These are phyloP conservation scores for Trypanosoma avium DNA, from an alignment of 208 protist species.

Conservation along the genomic window DNA sequence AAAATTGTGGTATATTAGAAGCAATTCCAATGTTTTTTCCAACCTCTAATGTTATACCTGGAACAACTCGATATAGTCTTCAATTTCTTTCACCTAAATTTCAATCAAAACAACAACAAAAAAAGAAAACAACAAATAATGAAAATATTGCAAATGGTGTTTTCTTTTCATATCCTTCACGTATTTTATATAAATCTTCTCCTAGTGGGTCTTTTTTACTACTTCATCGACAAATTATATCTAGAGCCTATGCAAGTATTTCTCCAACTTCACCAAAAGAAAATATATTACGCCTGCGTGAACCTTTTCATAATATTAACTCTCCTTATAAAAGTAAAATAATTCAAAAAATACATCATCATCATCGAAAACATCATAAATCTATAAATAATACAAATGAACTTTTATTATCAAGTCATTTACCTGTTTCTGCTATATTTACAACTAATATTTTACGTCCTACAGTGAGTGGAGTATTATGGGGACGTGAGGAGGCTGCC, in stretches of 20 bases:
- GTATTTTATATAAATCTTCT: constrained; percentile 9
- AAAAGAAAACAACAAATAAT: constrained; percentile 2
- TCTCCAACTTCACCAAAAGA: neutral
- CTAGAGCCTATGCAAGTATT: constrained; percentile 3
- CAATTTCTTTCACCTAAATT: constrained; percentile 5
- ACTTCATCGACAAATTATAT: neutral
- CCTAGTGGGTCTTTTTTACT: neutral
- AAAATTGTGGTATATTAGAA: constrained; percentile 10
- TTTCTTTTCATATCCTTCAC: constrained; percentile 16
- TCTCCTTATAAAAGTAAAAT: neutral
- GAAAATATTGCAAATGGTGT: neutral
- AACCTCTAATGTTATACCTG: constrained; percentile 11
- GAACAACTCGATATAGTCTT: constrained; percentile 18
- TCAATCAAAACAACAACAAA: neutral
- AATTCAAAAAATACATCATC: neutral
- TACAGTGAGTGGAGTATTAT: constrained; percentile 7
- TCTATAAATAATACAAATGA: no score
- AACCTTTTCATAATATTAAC: neutral
- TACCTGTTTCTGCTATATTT: constrained; percentile 17
- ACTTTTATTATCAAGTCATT: constrained; percentile 7
- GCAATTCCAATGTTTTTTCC: constrained; percentile 11
- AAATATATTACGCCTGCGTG: neutral
- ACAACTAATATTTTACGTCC: constrained; percentile 13
- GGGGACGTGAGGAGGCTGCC: constrained; percentile 1
- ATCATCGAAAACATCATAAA: no score